Evolutionary conservation across 305 asterid genomes (phyloP).

Genomic region (Ilex paraguariensis): DNA sequence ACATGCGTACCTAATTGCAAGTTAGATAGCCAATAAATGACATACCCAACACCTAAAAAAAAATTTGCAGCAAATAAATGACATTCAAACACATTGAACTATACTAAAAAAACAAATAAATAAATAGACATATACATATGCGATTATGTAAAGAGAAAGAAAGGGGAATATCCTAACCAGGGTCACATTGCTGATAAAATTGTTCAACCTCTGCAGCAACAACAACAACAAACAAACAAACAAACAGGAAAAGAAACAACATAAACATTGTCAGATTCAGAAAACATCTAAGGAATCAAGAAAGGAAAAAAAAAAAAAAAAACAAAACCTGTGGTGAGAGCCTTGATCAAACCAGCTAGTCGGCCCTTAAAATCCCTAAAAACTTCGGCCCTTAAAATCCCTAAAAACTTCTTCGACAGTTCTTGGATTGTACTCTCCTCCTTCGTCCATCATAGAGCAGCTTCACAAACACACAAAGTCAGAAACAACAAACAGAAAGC

Average conservation of each 20-base stretch:
- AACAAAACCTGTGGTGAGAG: slow-evolving; percentile 63
- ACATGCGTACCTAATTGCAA: too few relatives aligned
- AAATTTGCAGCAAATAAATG: too few relatives aligned
- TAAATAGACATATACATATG: too few relatives aligned
- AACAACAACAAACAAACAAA: slow-evolving; percentile 3
- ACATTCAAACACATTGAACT: too few relatives aligned
- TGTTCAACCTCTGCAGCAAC: slow-evolving; percentile 52
- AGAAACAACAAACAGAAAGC: neutral
- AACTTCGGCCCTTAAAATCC: too few relatives aligned
- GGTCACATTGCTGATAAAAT: slow-evolving; percentile 59
- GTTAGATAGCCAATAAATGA: too few relatives aligned
- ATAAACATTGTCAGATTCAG: neutral
- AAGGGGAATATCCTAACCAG: slow-evolving; percentile 30
- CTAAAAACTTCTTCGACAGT: slow-evolving; percentile 67
- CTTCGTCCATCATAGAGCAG: slow-evolving; percentile 19
- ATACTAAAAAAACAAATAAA: too few relatives aligned
- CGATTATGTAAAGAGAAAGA: neutral
- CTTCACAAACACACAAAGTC: neutral
- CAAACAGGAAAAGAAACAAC: neutral
- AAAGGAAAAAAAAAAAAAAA: neutral
- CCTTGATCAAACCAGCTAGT: slow-evolving; percentile 59
- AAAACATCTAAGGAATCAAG: neutral
- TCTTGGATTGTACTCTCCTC: slow-evolving; percentile 45
- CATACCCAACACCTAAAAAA: too few relatives aligned
- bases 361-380: slow-evolving; percentile 78